Base-by-base conservation (phyloP, 805 yeast genomes). In the Debaryomyces castellii region DNA sequence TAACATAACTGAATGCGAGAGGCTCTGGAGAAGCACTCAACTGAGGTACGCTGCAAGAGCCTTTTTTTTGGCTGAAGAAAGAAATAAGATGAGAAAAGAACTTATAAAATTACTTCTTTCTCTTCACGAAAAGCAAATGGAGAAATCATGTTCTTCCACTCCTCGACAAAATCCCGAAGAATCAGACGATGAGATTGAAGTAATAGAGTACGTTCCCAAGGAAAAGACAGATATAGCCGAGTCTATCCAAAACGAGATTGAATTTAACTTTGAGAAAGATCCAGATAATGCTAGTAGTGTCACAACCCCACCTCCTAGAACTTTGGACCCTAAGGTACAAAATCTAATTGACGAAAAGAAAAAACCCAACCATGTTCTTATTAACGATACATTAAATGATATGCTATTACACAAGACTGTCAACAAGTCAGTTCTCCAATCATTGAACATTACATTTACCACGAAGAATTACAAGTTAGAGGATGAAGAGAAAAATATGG, bases 1-100 rank as follows among this genome's bases (percentile, higher is more conserved):
- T 20, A 64, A 78, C 33, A 79, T 82, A 0, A 53, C 53, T 0
- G 69, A 60, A 20, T 83, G 88, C 42, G 66, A 78, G 38, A 59
- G 59, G 35, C 51, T 78, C 9, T 82, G 87, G 87, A 60, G 66
- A 46, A 53, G 43, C 16, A 37, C 32, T 17, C 41, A 35, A 14
- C 50, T 40, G 46, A 50, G 41, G 27, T 42, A 46, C 7, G 35
- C 27, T 7, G 39, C 51, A 20, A 50, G 57, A 43, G 21, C 41
- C 6, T 50, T 66, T 27, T 67, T 67, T 45, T 43, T 49, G 16
- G 57, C 66, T 2, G 58, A 57, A 17, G 72, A 67, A 45, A 48
- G 71, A 32, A 57, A 59, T 34, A 50, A 50, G 9, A 59, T 64
- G 55, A 52, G 73, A 39, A 58, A 53, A 40, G 55, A 59, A 22